A percentile compares a stretch with the other conserved stretches of the same genome.
phyloP scores from a whole-genome alignment of 495 filamentous ascomycete genomes.

The Tuber aestivum region DNA sequence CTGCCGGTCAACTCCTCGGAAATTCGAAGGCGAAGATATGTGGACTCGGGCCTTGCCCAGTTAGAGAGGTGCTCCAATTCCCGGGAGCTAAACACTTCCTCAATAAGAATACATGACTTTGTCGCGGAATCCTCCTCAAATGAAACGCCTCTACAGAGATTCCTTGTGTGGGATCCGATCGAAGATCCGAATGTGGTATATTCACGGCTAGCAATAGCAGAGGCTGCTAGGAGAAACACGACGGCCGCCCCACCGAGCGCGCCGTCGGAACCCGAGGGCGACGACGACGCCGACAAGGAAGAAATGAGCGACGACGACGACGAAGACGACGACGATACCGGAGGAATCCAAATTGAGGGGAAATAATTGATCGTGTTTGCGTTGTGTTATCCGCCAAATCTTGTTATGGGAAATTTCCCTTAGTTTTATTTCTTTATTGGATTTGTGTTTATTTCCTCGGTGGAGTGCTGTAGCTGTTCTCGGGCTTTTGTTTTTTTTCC shows the following conservation, averaged over 20 bases:
- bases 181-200: conserved; percentile 29
- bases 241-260: too few species aligned
- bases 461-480: neutral
- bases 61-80: conserved; percentile 4
- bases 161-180: conserved; percentile 22
- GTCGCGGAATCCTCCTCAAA: conserved; percentile 19
- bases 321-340: neutral
- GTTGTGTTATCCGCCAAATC: neutral
- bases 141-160: conserved; percentile 23
- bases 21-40: conserved; percentile 6
- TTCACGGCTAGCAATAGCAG: conserved; percentile 22
- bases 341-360: neutral
- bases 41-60: conserved; percentile 9
- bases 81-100: conserved; percentile 7
- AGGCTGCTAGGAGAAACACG: neutral
- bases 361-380: neutral
- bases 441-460: neutral
- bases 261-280: too few species aligned
- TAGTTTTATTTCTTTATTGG: neutral
- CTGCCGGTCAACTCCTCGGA: neutral
- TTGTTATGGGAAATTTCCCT: neutral
- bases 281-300: neutral
- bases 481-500: neutral
- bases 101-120: conserved; percentile 15
- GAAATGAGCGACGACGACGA: neutral